Evolutionary conservation across 2,329 filamentous ascomycete species (phyloP), one percentile per base, ranked within the genome.

Genomic region (Ophiostoma sp.): DNA sequence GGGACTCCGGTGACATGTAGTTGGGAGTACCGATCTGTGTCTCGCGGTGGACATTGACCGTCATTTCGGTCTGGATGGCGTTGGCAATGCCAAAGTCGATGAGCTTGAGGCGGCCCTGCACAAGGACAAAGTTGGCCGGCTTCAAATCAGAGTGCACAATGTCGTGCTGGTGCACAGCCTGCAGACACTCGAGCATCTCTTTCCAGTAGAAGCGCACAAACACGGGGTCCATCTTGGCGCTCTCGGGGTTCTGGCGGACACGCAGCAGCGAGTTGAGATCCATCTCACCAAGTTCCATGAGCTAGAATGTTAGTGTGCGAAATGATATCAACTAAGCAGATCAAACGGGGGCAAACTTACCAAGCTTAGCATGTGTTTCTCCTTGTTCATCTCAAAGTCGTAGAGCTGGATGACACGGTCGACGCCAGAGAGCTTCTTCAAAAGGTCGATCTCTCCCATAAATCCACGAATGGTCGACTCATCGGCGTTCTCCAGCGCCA

Each of bases 41-140:
- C 76, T 99, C 95, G 69, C 95, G 91, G 78, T 99, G 95, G 11
- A 99, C 93, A 73, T 99, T 99, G 78, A 97, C 90, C 0, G 95
- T 99, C 78, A 97, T 88, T 76, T 98, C 95, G 0, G 89, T 91
- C 79, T 96, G 91, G 74, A 99, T 99, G 65, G 95, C 93, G 75
- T 97, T 97, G 69, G 95, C 95, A 75, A 99, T 99, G 74, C 95
- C 95, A 77, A 99, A 99, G 79, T 99, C 95, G 75, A 99, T 99
- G 68, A 99, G 85, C 78, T 99, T 99, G 49, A 99, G 83, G 40
- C 89, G 87, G 38, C 95, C 95, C 75, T 93, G 88, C 18, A 97
- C 93, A 27, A 98, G 84, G 38, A 99, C 89, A 77, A 99, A 99
- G 77, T 99, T 99, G 74, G 93, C 93, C 0, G 95, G 95, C 78